Conservation (phyloP, 139 green algal genomes). For the Raphidocelis subcapitata region DNA sequence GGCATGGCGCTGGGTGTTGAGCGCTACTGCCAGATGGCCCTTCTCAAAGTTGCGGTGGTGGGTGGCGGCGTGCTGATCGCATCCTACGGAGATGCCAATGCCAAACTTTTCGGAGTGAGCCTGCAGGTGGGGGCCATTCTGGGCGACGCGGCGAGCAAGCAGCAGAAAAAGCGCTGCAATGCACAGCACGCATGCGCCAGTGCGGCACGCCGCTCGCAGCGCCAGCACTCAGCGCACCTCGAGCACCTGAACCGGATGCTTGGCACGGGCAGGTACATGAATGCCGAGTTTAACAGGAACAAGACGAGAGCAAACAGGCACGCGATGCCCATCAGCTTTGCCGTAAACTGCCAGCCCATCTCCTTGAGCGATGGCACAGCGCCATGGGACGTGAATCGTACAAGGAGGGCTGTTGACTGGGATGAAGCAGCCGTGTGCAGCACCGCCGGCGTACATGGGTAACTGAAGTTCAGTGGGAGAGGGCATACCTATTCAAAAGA, state of each 20-base stretch:
- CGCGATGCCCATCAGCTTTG: slow-evolving; percentile 20
- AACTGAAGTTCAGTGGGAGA: neutral
- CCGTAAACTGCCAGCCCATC: neutral
- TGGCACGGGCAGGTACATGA: slow-evolving; percentile 42
- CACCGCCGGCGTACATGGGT: neutral
- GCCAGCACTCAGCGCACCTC: slow-evolving; percentile 31
- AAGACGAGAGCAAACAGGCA: slow-evolving; percentile 32
- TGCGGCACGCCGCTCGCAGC: too few relatives aligned
- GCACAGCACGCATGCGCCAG: too few relatives aligned
- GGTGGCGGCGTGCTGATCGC: slow-evolving; percentile 42
- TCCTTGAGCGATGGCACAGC: neutral
- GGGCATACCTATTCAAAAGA: slow-evolving; percentile 9
- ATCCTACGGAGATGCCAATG: slow-evolving; percentile 50
- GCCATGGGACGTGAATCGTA: neutral
- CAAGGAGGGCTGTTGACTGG: neutral
- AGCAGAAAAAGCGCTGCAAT: too few relatives aligned
- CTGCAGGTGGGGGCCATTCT: slow-evolving; percentile 50
- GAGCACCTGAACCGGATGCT: slow-evolving; percentile 53
- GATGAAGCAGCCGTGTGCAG: slow-evolving; percentile 13
- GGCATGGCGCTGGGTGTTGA: slow-evolving; percentile 29
- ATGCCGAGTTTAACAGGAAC: slow-evolving; percentile 39
- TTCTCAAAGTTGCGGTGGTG: slow-evolving; percentile 39
- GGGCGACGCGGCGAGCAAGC: neutral
- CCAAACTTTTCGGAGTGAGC: slow-evolving; percentile 40
- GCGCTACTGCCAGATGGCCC: slow-evolving; percentile 6